Percentiles rank a stretch among this genome's conserved stretches.
These are phyloP conservation scores for Penicillium decumbens DNA, from an alignment of 2,329 filamentous ascomycete species.

Conservation along the genomic window DNA sequence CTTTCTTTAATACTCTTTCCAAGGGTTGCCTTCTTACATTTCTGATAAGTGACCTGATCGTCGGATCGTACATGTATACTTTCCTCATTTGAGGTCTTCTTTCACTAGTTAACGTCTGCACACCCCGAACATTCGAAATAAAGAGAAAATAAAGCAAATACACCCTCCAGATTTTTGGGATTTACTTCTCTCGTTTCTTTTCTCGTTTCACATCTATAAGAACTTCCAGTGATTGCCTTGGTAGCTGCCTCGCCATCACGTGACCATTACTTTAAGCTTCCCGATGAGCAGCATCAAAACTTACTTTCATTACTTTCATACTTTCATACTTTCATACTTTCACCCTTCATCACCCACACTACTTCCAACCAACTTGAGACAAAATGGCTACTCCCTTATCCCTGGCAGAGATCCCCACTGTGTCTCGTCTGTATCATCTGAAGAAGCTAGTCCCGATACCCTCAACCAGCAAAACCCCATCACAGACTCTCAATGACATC, in stretches of 20 bases:
- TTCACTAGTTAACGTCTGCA: not conserved
- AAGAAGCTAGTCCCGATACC: slow-evolving; percentile 45
- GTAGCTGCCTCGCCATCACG: not conserved
- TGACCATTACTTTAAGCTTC: not conserved
- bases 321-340: not conserved
- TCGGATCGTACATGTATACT: not conserved
- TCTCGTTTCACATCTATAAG: not conserved
- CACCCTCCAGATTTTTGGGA: too few relatives aligned
- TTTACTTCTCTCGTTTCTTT: too few relatives aligned
- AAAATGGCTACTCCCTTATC: slow-evolving; percentile 23
- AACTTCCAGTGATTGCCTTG: not conserved
- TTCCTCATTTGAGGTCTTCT: not conserved
- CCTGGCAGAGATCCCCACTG: slow-evolving; percentile 38
- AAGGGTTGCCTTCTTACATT: not conserved
- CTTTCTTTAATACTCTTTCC: not conserved
- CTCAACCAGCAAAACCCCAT: slow-evolving; percentile 36
- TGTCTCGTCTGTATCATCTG: slow-evolving; percentile 61
- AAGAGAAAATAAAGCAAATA: too few relatives aligned
- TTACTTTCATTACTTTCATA: not conserved
- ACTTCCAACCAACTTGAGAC: not conserved
- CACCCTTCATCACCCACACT: not conserved
- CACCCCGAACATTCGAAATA: not conserved
- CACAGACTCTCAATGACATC: slow-evolving; percentile 47
- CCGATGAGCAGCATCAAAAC: not conserved
- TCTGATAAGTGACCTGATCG: not conserved